These are phyloP conservation scores for Fraxinus anomala DNA, from an alignment of 257 asterid species.

Conservation along the genomic window DNA sequence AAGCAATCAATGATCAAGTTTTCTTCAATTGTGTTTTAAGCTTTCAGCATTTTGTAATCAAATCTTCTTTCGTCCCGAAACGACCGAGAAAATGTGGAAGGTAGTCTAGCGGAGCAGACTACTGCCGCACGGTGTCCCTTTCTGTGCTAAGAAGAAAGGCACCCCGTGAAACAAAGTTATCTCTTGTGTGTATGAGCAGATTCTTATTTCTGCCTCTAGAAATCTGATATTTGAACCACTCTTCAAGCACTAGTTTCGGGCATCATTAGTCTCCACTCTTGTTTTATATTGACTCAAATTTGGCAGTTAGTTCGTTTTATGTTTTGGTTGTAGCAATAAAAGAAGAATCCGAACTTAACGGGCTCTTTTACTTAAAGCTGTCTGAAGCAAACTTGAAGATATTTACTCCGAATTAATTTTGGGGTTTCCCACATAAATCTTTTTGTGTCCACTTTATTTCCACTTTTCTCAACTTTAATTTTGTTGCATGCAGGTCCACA, in stretches of 20 bases:
- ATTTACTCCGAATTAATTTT: no score
- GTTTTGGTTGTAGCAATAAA: background rate
- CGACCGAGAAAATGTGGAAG: no score
- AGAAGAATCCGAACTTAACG: background rate
- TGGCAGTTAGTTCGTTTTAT: background rate
- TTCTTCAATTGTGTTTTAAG: no score
- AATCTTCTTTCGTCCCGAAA: no score
- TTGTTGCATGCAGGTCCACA: background rate
- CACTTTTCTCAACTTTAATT: no score
- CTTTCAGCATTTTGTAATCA: no score
- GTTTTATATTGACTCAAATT: background rate
- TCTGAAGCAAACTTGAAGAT: no score
- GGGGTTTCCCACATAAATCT: background rate
- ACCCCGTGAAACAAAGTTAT: background rate
- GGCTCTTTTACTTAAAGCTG: background rate
- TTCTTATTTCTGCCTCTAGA: background rate
- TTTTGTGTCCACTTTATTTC: background rate
- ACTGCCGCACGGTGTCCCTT: no score
- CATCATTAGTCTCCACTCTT: background rate
- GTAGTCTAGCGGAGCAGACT: no score
- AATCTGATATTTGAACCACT: background rate
- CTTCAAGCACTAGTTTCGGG: background rate
- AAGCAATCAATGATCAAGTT: no score
- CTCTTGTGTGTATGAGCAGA: background rate
- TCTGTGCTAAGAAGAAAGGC: no score